Evolutionary conservation across 352 stramenopile genomes (phyloP), one percentile per base, ranked within the genome.

Genomic region (Phytophthora pisi): DNA sequence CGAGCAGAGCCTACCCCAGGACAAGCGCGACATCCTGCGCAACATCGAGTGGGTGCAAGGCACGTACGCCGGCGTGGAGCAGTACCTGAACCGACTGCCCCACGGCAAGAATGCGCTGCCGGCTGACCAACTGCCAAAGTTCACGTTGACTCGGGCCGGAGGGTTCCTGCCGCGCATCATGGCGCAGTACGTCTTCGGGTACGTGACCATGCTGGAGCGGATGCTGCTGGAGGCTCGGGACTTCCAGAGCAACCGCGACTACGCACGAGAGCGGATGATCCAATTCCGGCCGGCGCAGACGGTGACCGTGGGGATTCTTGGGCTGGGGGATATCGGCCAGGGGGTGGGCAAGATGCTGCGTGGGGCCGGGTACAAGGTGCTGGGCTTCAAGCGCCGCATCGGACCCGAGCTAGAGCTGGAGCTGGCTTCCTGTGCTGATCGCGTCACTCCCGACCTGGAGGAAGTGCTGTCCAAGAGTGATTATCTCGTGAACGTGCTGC

Each of bases 401-500:
- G 66, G 43, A 18, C 40, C 54, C 0, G 52, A 45, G 0, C 57
- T 78, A 16, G 45, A 62, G 6, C 24, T 47, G 4, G 56, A 61
- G 10, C 45, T 74, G 10, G 23, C 26, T 0, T 51, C 63, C 16
- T 77, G 65, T 24, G 74, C 74, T 0, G 64, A 89, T 54, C 70
- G 68, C 2, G 57, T 91, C 30, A 90, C 79, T 3, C 68, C 67
- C 15, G 67, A 90, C 34, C 68, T 93, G 6, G 45, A 82, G 26
- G 68, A 86, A 15, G 74, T 91, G 42, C 62, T 93, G 18, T 28
- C 59, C 1, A 34, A 69, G 34, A 78, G 74, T 26, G 92, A 98
- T 72, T 95, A 93, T 58, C 46, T 97, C 24, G 83, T 98, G 28
- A 95, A 86, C 61, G 85, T 96, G 7, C 61, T 98, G 46, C 90